Evolutionary conservation across 1,139 yeast genomes (phyloP), one percentile per base, ranked within the genome.

Genomic region (Geotrichum restrictum): DNA sequence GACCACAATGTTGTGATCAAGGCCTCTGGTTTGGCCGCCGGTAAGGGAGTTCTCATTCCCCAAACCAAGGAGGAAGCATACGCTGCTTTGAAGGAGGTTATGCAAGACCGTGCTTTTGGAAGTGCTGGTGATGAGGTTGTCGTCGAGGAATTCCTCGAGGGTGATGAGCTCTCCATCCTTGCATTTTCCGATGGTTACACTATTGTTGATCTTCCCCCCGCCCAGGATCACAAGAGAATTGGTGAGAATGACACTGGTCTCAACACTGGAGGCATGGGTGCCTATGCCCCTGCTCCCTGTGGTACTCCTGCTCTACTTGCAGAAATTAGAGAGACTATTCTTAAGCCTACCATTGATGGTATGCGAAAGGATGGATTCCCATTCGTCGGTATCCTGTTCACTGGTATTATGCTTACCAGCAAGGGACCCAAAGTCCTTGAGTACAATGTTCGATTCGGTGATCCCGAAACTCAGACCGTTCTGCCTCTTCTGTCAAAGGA

Each of bases 261-360:
- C 60, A 94, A 94, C 74, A 94, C 98, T 49, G 99, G 99, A 60
- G 99, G 99, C 59, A 94, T 94, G 99, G 99, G 99, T 59, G 95
- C 98, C 16, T 94, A 94, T 66, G 95, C 98, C 3, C 99, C 98
- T 46, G 95, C 98, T 7, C 98, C 98, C 51, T 79, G 91, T 57
- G 93, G 87, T 21, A 83, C 93, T 29, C 82, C 87, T 3, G 77
- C 78, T 36, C 70, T 93, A 34, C 73, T 89, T 62, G 73, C 77
- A 56, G 76, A 82, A 68, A 89, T 94, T 64, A 82, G 89, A 65
- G 75, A 76, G 50, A 76, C 79, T 31, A 79, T 94, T 63, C 79
- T 94, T 62, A 83, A 85, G 72, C 98, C 98, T 54, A 87, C 97
- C 43, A 85, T 94, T 66, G 93, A 84, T 62, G 98, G 98, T 56